These are phyloP conservation scores for Tilletia indica DNA, from an alignment of 1,284 basidiomycete genomes.

Conservation along the genomic window DNA sequence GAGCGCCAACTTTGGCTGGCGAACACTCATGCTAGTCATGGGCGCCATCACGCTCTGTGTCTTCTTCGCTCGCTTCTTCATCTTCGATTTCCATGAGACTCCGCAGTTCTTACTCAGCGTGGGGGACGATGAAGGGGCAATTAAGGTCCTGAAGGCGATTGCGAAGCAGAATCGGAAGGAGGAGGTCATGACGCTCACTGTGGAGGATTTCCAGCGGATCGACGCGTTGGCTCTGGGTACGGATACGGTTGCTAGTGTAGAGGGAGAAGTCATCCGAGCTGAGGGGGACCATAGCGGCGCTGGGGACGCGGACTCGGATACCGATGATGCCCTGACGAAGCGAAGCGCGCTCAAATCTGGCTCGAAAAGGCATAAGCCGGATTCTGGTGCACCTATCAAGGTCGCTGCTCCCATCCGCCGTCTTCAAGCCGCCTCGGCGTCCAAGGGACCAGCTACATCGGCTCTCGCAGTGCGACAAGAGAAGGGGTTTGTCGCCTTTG, in stretches of 20 bases:
- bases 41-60: constrained; percentile 49
- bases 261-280: constrained; percentile 47
- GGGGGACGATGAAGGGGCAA: constrained; percentile 42
- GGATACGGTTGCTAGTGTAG: constrained; percentile 17
- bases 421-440: background rate
- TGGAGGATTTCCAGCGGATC: constrained; percentile 53
- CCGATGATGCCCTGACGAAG: background rate
- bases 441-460: background rate
- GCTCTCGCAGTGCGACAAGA: background rate
- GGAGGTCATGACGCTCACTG: constrained; percentile 53
- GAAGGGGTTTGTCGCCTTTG: constrained; percentile 6
- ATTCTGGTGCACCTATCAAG: constrained; percentile 22
- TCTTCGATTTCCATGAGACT: constrained; percentile 48
- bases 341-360: too few species aligned
- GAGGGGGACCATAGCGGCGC: background rate
- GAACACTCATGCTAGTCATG: constrained; percentile 47
- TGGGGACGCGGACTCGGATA: constrained; percentile 18
- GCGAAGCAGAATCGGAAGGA: constrained; percentile 50
- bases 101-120: constrained; percentile 46
- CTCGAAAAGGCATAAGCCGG: background rate
- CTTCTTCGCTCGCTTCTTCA: constrained; percentile 49
- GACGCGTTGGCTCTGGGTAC: constrained; percentile 13
- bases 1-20: constrained; percentile 49
- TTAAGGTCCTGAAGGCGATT: constrained; percentile 37
- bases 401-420: constrained; percentile 8